Evolutionary conservation across 176 grass and related monocot genomes (phyloP).

Genomic region (Thinopyrum elongatum): DNA sequence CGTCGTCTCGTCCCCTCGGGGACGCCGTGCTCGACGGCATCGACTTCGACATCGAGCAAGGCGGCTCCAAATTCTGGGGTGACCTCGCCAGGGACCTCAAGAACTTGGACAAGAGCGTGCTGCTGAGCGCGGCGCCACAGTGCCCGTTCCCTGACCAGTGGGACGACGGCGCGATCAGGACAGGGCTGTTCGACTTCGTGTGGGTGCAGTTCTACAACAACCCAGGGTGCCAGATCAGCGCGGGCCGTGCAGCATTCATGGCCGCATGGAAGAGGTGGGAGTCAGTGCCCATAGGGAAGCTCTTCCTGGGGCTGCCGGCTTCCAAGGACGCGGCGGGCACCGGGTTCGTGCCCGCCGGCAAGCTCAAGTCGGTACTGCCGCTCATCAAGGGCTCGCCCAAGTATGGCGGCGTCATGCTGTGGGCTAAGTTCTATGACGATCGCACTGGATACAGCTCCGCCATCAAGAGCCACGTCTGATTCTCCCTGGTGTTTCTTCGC

Average conservation of each 20-base stretch:
- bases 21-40: slow-evolving; percentile 63
- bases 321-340: slow-evolving; percentile 32
- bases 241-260: slow-evolving; percentile 20
- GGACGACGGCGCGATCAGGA: slow-evolving; percentile 41
- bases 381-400: slow-evolving; percentile 43
- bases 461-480: slow-evolving; percentile 18
- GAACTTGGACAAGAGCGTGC: slow-evolving; percentile 37
- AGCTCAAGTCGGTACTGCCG: slow-evolving; percentile 60
- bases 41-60: slow-evolving; percentile 76
- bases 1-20: slow-evolving; percentile 53
- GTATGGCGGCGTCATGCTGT: slow-evolving; percentile 83
- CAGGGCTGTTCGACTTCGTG: slow-evolving; percentile 72
- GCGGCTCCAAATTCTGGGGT: slow-evolving; percentile 43
- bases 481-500: neutral
- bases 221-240: slow-evolving; percentile 37
- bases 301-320: slow-evolving; percentile 66
- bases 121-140: slow-evolving; percentile 74
- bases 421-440: slow-evolving; percentile 65
- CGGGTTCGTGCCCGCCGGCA: slow-evolving; percentile 49
- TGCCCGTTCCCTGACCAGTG: slow-evolving; percentile 68
- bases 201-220: slow-evolving; percentile 98
- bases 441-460: slow-evolving; percentile 41
- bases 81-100: slow-evolving; percentile 46
- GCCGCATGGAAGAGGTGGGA: slow-evolving; percentile 62
- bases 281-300: slow-evolving; percentile 38